phyloP scores from a whole-genome alignment of 257 asterid genomes.

The Rubia yunnanensis region DNA sequence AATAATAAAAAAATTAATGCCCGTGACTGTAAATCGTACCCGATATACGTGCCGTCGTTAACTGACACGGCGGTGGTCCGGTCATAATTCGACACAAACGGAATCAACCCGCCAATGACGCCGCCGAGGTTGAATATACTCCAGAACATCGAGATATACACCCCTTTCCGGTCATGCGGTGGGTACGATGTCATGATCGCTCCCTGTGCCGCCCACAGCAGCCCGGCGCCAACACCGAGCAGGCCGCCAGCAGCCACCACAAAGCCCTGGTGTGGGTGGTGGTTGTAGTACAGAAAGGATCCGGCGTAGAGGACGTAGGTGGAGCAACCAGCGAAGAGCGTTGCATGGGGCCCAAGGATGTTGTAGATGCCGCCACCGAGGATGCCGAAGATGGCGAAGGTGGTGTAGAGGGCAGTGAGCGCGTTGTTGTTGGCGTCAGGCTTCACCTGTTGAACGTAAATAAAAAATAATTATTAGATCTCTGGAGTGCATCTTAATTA shows the following conservation, averaged over 20 bases:
- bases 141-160: constrained; percentile 80
- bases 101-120: constrained; percentile 81
- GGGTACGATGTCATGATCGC: constrained; percentile 97
- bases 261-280: constrained; percentile 60
- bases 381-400: constrained; percentile 81
- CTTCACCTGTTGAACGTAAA: no score
- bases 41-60: constrained; percentile 87
- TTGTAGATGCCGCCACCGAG: constrained; percentile 93
- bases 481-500: no score
- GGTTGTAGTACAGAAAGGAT: constrained; percentile 81
- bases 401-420: constrained; percentile 92
- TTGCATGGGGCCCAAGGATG: constrained; percentile 63
- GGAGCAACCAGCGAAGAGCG: constrained; percentile 65
- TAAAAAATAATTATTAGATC: no score
- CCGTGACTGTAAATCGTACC: constrained; percentile 18
- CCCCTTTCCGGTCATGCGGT: constrained; percentile 72
- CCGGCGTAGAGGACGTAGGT: constrained; percentile 80
- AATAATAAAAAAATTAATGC: no score
- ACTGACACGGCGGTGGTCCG: constrained; percentile 56
- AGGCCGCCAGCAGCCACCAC: constrained; percentile 75
- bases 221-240: constrained; percentile 91
- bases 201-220: constrained; percentile 86
- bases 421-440: constrained; percentile 86
- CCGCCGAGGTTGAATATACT: constrained; percentile 91
- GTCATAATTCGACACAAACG: constrained; percentile 47